Evolutionary conservation across 2,329 filamentous ascomycete genomes (phyloP).

Genomic region (Aphanocladium album): DNA sequence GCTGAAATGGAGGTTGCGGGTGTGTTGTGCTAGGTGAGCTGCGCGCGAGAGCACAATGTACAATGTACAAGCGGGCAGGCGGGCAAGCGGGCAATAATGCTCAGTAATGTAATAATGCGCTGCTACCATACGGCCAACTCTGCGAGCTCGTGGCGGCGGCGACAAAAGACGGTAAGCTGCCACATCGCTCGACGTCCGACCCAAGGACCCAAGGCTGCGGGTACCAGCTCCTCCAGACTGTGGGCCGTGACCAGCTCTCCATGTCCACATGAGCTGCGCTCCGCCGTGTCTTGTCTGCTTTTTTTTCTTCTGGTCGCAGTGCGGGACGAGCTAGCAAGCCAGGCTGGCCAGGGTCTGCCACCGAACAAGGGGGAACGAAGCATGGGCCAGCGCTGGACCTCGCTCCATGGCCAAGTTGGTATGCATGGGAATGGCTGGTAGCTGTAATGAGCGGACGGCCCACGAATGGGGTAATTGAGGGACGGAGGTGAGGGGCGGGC

Average conservation of each 20-base stretch:
- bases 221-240: slow-evolving; percentile 7
- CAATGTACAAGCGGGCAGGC: not conserved
- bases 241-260: slow-evolving; percentile 1
- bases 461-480: not conserved
- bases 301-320: slow-evolving; percentile 1
- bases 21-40: not conserved
- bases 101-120: not conserved
- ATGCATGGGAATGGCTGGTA: slow-evolving; percentile 1
- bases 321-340: slow-evolving; percentile 5
- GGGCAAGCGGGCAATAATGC: not conserved
- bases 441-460: slow-evolving; percentile 2
- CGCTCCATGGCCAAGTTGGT: slow-evolving; percentile 3
- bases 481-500: slow-evolving; percentile 8
- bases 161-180: slow-evolving; percentile 12
- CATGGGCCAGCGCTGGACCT: slow-evolving; percentile 6
- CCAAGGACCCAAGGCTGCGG: slow-evolving; percentile 10
- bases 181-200: not conserved
- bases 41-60: not conserved
- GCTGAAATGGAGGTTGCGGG: slow-evolving; percentile 8
- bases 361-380: slow-evolving; percentile 2
- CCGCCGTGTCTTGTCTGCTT: not conserved
- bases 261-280: slow-evolving; percentile 2
- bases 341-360: slow-evolving; percentile 3
- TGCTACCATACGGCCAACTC: not conserved
- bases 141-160: slow-evolving; percentile 1